phyloP scores from a whole-genome alignment of 2,329 filamentous ascomycete genomes.

The Paecilomyces dactylethromorphus region DNA sequence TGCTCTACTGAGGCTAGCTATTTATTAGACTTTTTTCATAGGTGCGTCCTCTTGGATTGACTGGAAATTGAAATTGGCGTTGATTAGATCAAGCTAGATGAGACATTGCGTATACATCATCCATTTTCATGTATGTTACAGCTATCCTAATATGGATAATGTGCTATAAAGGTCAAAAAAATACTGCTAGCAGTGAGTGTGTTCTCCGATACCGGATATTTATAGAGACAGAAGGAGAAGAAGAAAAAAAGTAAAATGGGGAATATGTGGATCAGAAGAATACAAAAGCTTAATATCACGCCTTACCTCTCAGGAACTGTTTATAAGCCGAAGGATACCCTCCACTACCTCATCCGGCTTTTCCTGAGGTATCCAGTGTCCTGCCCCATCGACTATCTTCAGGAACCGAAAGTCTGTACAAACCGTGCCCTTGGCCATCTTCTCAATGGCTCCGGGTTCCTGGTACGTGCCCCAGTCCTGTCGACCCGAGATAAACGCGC shows the following conservation, averaged over 20 bases:
- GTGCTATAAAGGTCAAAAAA: too few relatives aligned
- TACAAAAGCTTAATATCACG: not conserved
- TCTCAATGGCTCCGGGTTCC: conserved; percentile 57
- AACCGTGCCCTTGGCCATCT: conserved; percentile 38
- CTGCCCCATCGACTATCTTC: conserved; percentile 52
- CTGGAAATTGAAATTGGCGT: too few relatives aligned
- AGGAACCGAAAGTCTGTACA: conserved; percentile 50
- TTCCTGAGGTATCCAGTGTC: conserved; percentile 67
- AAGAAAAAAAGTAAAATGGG: not conserved
- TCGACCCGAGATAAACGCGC: conserved; percentile 54
- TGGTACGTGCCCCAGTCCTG: conserved; percentile 65
- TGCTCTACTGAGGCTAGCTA: too few relatives aligned
- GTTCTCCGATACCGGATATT: too few relatives aligned
- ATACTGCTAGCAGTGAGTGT: too few relatives aligned
- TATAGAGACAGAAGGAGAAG: too few relatives aligned
- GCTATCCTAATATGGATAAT: too few relatives aligned
- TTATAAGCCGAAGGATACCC: conserved; percentile 39
- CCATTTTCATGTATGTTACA: too few relatives aligned
- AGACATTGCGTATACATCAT: too few relatives aligned
- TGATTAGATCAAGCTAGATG: too few relatives aligned
- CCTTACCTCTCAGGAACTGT: not conserved
- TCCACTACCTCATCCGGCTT: conserved; percentile 49
- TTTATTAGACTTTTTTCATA: too few relatives aligned
- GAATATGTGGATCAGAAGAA: not conserved
- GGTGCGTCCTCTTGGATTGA: too few relatives aligned